phyloP scores from a whole-genome alignment of 139 green algal genomes.

The Chlorella ohadii region DNA sequence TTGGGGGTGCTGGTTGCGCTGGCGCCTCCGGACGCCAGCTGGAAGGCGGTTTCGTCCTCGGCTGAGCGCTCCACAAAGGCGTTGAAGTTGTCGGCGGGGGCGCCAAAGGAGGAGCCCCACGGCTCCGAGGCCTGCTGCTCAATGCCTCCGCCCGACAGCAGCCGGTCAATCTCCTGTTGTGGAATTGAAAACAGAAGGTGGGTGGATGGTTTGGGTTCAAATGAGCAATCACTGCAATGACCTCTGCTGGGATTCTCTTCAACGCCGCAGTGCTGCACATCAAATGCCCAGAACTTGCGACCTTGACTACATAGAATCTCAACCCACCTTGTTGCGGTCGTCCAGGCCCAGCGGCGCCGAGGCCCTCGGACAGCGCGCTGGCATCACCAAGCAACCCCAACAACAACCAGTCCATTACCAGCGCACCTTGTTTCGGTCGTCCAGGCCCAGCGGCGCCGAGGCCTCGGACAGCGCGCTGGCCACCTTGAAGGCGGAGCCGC shows the following conservation, averaged over 20 bases:
- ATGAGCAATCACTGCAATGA: too few species aligned
- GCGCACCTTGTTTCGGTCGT: slow-evolving; percentile 33
- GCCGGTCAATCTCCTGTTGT: slow-evolving; percentile 30
- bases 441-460: slow-evolving; percentile 10
- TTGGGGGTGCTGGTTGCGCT: slow-evolving; percentile 3
- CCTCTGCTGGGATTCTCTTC: too few species aligned
- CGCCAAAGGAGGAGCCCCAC: background rate
- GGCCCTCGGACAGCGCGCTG: background rate
- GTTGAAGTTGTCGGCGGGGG: background rate
- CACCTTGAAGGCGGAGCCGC: slow-evolving; percentile 13
- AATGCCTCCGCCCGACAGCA: slow-evolving; percentile 20
- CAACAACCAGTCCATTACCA: too few species aligned
- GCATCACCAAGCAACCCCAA: too few species aligned
- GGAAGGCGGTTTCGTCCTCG: background rate
- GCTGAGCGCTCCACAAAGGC: slow-evolving; percentile 19
- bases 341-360: slow-evolving; percentile 18
- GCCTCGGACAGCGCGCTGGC: background rate
- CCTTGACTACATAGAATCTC: too few species aligned
- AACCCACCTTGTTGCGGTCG: slow-evolving; percentile 31
- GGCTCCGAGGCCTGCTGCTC: background rate
- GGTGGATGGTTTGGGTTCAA: too few species aligned
- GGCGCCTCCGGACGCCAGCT: background rate
- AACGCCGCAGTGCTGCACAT: too few species aligned
- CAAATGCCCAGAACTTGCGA: too few species aligned
- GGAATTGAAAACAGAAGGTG: too few species aligned